Base-by-base conservation (phyloP, 2,329 filamentous ascomycete species). In the Fusarium verticillioides region DNA sequence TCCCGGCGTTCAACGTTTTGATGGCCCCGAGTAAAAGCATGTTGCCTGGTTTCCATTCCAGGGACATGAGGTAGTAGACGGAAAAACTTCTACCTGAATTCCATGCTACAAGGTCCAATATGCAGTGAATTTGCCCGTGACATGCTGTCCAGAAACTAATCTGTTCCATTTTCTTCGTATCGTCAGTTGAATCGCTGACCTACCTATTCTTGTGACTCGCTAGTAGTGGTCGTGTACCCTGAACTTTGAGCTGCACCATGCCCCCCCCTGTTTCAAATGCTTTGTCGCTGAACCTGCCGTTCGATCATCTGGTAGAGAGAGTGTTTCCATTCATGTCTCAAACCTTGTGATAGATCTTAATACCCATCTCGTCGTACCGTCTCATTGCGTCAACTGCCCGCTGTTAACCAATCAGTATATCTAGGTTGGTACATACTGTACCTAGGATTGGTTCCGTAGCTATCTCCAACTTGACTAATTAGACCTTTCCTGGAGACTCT, bases 11-110 rank as follows among this genome's bases (percentile, higher is more conserved):
- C 36, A 66, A 63, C 52, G 64, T 69, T 68, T 72, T 75, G 73
- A 77, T 67, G 60, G 62, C 63, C 66, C 47, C 44, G 71, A 76
- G 74, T 69, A 23, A 56, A 68, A 73, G 50, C 44, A 64, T 69
- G 68, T 73, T 72, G 60, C 69, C 69, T 60, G 72, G 52, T 57
- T 74, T 65, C 53, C 50, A 60, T 69, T 63, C 53, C 53, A 60
- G 62, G 42, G 67, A 53, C 62, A 67, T 61, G 46, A 67, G 64
- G 60, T 72, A 70, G 53, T 58, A 60, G 37, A 72, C 61, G 26
- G 59, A 65, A 61, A 46, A 69, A 65, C 23, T 60, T 64, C 52
- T 44, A 23, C 52, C 70, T 54, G 58, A 64, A 63, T 54, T 74
- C 56, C 70, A 71, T 61, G 30, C 26, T 36, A 28, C 49, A 71